Evolutionary conservation across 2,329 filamentous ascomycete genomes (phyloP).

Genomic region (Ophiostoma sp.): DNA sequence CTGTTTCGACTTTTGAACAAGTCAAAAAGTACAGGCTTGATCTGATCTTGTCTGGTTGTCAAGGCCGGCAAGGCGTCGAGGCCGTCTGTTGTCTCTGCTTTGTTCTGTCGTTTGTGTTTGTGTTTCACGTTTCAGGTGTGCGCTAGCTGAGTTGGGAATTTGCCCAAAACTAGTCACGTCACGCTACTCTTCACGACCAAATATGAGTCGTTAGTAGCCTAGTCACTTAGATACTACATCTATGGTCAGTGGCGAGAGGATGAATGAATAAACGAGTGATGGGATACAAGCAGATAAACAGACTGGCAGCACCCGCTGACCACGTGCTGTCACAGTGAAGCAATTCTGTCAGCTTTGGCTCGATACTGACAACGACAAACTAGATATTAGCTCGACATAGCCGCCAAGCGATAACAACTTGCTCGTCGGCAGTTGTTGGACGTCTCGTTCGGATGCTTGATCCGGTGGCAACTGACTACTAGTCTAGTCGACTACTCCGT

Average conservation of each 20-base stretch:
- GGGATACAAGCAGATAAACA: too few species aligned
- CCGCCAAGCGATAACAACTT: slow-evolving; percentile 5
- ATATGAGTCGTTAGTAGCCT: too few species aligned
- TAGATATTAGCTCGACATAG: not conserved
- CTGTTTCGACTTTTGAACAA: not conserved
- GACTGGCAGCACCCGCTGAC: too few species aligned
- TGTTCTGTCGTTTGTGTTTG: not conserved
- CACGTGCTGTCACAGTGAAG: not conserved
- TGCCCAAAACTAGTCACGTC: not conserved
- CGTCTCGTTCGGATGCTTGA: not conserved
- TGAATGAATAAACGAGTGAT: not conserved
- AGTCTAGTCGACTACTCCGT: too few species aligned
- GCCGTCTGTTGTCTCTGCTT: not conserved
- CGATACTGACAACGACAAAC: too few species aligned
- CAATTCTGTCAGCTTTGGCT: too few species aligned
- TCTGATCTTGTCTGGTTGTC: not conserved
- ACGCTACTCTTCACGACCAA: not conserved
- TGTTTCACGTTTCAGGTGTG: not conserved
- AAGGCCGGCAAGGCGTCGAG: too few species aligned
- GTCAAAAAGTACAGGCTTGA: too few species aligned
- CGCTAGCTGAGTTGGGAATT: slow-evolving; percentile 6
- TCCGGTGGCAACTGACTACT: not conserved
- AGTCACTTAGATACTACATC: too few species aligned
- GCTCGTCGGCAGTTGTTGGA: not conserved
- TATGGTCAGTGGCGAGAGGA: not conserved